Percentiles rank a stretch among this genome's conserved stretches.
Evolutionary conservation across 23 red algal genomes (phyloP).

Genomic region (Gracilariopsis chorda): DNA sequence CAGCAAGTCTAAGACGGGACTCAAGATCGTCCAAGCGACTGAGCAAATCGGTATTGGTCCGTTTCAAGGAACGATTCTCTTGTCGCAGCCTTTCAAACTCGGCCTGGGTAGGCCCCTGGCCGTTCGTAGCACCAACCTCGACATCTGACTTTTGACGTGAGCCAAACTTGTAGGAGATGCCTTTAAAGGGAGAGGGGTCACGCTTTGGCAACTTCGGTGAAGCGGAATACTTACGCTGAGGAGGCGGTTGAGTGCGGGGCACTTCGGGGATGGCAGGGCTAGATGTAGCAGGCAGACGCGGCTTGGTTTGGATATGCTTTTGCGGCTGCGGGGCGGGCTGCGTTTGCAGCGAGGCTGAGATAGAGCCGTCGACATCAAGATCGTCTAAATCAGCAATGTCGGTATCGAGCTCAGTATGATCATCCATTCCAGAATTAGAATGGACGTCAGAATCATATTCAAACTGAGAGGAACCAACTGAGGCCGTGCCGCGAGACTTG

Average conservation of each 20-base stretch:
- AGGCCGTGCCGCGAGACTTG: constrained; percentile 31
- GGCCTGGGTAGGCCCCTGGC: background rate
- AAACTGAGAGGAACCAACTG: constrained; percentile 6
- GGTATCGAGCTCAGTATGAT: constrained; percentile 41
- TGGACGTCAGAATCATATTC: constrained; percentile 40
- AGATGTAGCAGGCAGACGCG: background rate
- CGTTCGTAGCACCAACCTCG: constrained; percentile 34
- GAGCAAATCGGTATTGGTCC: constrained; percentile 32
- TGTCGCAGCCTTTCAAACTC: constrained; percentile 47
- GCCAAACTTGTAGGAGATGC: background rate
- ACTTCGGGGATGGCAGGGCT: constrained; percentile 1
- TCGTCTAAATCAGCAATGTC: constrained; percentile 42
- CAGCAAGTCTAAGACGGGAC: background rate
- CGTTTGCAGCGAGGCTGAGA: background rate
- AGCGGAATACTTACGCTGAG: background rate
- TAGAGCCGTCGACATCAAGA: constrained; percentile 36
- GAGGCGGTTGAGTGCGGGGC: background rate
- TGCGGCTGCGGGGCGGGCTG: background rate
- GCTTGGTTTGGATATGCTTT: background rate
- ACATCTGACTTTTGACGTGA: constrained; percentile 2
- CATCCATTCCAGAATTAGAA: constrained; percentile 18
- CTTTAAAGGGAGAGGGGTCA: constrained; percentile 20
- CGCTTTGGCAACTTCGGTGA: constrained; percentile 2
- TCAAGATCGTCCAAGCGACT: constrained; percentile 14
- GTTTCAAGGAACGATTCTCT: constrained; percentile 43